A percentile compares a stretch with the other conserved stretches of the same genome.
Conservation (phyloP, 1,284 basidiomycete genomes). For the Paramarasmius palmivorus region DNA sequence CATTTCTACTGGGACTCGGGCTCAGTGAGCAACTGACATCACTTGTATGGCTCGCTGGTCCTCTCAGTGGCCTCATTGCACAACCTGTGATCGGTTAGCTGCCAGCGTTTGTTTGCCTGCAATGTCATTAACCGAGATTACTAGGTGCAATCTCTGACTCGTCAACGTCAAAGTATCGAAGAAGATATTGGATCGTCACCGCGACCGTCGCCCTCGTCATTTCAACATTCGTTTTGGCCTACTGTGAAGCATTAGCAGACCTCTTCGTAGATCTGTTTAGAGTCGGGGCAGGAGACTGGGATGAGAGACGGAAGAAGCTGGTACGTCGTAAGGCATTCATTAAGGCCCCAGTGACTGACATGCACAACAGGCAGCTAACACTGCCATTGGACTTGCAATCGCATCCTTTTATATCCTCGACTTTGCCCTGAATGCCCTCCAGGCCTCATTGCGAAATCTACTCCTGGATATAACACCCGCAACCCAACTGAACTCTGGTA, state of each 20-base stretch:
- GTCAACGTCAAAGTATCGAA: conserved; percentile 83
- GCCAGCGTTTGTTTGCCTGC: conserved; percentile 15
- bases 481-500: conserved; percentile 86
- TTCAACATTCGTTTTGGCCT: conserved; percentile 81
- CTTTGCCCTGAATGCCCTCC: conserved; percentile 92
- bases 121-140: conserved; percentile 27
- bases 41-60: conserved; percentile 96
- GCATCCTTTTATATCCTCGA: conserved; percentile 92
- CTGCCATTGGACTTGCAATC: conserved; percentile 86
- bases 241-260: conserved; percentile 74
- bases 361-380: conserved; percentile 57
- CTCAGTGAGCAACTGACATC: conserved; percentile 90
- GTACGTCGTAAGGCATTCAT: conserved; percentile 37
- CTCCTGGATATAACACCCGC: conserved; percentile 88
- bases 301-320: conserved; percentile 68
- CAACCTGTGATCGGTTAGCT: conserved; percentile 91
- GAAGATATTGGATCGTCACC: conserved; percentile 87
- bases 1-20: conserved; percentile 88
- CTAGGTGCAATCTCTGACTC: conserved; percentile 91
- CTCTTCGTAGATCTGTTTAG: conserved; percentile 80
- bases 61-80: conserved; percentile 90
- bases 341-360: neutral
- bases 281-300: conserved; percentile 87
- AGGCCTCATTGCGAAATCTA: conserved; percentile 91
- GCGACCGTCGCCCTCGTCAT: conserved; percentile 77